These are phyloP conservation scores for Suhomyces sp. DNA, from an alignment of 805 yeast genomes.

Conservation along the genomic window DNA sequence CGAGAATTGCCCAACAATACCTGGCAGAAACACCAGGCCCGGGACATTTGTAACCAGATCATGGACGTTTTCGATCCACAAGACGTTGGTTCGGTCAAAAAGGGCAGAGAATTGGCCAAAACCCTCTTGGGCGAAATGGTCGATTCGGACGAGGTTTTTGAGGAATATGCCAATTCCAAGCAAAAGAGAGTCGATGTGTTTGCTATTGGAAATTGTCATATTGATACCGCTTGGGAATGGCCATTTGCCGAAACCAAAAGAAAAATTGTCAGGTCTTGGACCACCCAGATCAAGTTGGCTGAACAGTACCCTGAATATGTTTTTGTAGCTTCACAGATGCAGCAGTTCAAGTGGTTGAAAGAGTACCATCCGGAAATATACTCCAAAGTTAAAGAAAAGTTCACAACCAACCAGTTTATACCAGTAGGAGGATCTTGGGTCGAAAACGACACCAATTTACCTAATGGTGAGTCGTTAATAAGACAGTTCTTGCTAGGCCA, in stretches of 20 bases:
- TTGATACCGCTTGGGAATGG: conserved; percentile 99
- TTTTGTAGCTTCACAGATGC: conserved; percentile 94
- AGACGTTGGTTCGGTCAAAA: conserved; percentile 53
- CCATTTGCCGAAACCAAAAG: conserved; percentile 97
- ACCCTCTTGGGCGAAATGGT: conserved; percentile 62
- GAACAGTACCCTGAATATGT: conserved; percentile 89
- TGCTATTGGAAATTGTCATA: conserved; percentile 93
- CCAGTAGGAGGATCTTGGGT: conserved; percentile 99
- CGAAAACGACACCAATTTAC: conserved; percentile 93
- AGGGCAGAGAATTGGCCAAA: conserved; percentile 66
- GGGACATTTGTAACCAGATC: conserved; percentile 73
- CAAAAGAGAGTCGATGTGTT: conserved; percentile 54
- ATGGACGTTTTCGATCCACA: conserved; percentile 79
- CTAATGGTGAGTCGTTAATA: conserved; percentile 86
- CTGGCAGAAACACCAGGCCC: conserved; percentile 83
- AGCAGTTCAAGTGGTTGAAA: conserved; percentile 90
- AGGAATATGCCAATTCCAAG: conserved; percentile 26
- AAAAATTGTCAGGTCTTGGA: conserved; percentile 92
- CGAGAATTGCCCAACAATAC: conserved; percentile 72
- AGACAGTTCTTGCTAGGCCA: conserved; percentile 92
- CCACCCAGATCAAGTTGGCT: conserved; percentile 81
- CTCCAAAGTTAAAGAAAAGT: conserved; percentile 59
- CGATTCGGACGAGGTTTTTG: conserved; percentile 64
- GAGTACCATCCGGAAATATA: conserved; percentile 83
- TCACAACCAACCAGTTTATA: conserved; percentile 69